phyloP scores from a whole-genome alignment of 192 early-diverging fungal genomes.

The Podila verticillata region DNA sequence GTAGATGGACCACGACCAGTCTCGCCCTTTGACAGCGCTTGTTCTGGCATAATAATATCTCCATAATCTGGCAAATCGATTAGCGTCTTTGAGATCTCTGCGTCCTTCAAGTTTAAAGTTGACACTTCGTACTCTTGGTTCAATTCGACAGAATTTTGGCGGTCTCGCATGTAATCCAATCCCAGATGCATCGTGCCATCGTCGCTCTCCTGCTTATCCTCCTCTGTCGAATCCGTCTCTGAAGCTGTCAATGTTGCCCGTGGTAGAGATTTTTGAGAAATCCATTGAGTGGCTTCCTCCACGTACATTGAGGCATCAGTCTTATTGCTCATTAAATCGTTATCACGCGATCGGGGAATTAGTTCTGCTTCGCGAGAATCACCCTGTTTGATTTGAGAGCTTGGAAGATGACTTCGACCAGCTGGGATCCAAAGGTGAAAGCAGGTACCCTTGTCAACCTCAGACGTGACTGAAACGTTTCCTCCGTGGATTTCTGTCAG shows the following conservation, averaged over 20 bases:
- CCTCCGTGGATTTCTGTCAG: slow-evolving; percentile 66
- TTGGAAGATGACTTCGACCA: slow-evolving; percentile 59
- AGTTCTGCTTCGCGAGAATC: slow-evolving; percentile 7
- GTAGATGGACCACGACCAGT: background rate
- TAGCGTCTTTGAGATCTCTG: slow-evolving; percentile 29
- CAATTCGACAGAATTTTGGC: slow-evolving; percentile 11
- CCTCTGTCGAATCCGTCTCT: slow-evolving; percentile 49
- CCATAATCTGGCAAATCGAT: slow-evolving; percentile 22
- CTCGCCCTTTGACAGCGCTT: background rate
- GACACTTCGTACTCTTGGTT: slow-evolving; percentile 31
- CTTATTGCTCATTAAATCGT: slow-evolving; percentile 37
- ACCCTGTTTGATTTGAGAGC: slow-evolving; percentile 41
- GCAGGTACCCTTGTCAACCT: slow-evolving; percentile 56
- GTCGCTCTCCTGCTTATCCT: slow-evolving; percentile 24
- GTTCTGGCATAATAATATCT: slow-evolving; percentile 3
- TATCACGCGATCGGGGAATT: background rate
- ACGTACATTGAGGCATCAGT: slow-evolving; percentile 38
- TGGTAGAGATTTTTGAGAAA: slow-evolving; percentile 35
- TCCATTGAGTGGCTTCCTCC: slow-evolving; percentile 47
- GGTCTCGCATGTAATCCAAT: slow-evolving; percentile 24
- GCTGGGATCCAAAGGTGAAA: slow-evolving; percentile 63
- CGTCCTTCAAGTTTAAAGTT: slow-evolving; percentile 24
- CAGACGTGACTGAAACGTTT: slow-evolving; percentile 48
- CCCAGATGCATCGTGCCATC: slow-evolving; percentile 14
- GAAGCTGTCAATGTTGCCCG: slow-evolving; percentile 32